Conservation (phyloP, 2,329 filamentous ascomycete genomes). For the Ophiosphaerella korrae region DNA sequence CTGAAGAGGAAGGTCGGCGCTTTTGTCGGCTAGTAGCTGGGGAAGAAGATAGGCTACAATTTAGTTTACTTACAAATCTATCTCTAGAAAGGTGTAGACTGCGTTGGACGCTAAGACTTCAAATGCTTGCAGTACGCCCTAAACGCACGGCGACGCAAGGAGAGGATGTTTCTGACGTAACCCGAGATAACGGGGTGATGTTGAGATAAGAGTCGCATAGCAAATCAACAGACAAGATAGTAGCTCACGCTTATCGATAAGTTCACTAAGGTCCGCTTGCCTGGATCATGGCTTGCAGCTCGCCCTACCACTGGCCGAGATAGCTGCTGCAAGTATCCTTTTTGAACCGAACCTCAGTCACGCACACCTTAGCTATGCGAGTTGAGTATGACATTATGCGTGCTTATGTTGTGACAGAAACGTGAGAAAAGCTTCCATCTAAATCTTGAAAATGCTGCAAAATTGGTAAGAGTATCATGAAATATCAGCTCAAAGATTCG, state of each 20-base stretch:
- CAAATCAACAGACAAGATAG: background rate
- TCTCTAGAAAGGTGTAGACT: background rate
- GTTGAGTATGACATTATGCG: too few species aligned
- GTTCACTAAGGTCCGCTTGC: slow-evolving; percentile 9
- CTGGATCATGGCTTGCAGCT: slow-evolving; percentile 10
- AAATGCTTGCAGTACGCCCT: slow-evolving; percentile 14
- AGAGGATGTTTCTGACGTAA: slow-evolving; percentile 23
- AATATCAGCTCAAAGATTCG: too few species aligned
- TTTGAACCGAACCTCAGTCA: too few species aligned
- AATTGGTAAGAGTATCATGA: too few species aligned
- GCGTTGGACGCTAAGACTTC: slow-evolving; percentile 29
- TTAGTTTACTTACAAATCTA: slow-evolving; percentile 6
- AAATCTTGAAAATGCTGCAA: too few species aligned
- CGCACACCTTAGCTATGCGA: too few species aligned
- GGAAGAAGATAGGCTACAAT: slow-evolving; percentile 9
- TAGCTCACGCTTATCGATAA: slow-evolving; percentile 15
- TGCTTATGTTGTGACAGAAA: background rate
- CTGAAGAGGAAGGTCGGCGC: slow-evolving; percentile 11
- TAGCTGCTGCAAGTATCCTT: background rate
- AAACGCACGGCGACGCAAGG: slow-evolving; percentile 12
- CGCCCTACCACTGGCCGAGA: slow-evolving; percentile 8
- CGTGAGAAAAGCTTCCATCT: background rate
- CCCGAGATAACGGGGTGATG: slow-evolving; percentile 22
- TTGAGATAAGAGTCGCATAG: slow-evolving; percentile 18
- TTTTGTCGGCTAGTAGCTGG: background rate